Base-by-base conservation (phyloP, 1,284 basidiomycete species). In the Sutorius eximius region DNA sequence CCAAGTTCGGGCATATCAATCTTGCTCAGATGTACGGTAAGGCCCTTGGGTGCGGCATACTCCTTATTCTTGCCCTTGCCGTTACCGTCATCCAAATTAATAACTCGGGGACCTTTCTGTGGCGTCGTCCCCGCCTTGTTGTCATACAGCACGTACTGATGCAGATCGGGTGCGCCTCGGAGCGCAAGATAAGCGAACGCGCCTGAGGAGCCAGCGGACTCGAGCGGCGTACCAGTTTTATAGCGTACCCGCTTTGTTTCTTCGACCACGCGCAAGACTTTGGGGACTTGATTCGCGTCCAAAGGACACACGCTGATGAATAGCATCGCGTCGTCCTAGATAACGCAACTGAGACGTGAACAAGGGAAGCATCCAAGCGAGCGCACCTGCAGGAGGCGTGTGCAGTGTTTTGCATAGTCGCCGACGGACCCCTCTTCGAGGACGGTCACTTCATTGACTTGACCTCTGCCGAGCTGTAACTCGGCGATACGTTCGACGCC, bases 71-170 rank as follows among this genome's bases (percentile, higher is more conserved):
- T 55, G 60, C 63, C 53, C 75, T 73, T 53, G 65, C 68, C 18
- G 65, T 37, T 8, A 11, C 63, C 73, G 62, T 85, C 80, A 54
- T 86, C 78, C 20, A 91, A 75, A 49, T 88, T 87, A 64, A 91
- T 91, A 13, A 84, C 74, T 37, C 75, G 77, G 1, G 86, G 84
- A 2, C 82, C 83, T 59, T 83, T 87, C 45, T 71, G 73, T 46
- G 71, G 63, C 43, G 70, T 33, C 27, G 27, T 7, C n/a, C 4
- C 43, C 22, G 55, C 50, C 10, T 56, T 71, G 5, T 77, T 77
- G 53, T 91, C 87, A 60, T 89, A 86, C 3, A 85, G 73, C 37
- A 92, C 88, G 60, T 92, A 93, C 69, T 92, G 89, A 61, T 89
- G 79, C 3, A 93, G 70, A 52, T 89, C 86, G 13, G 83, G 74